phyloP scores from a whole-genome alignment of 768 basidiomycete genomes.

The Naganishia antarctica region DNA sequence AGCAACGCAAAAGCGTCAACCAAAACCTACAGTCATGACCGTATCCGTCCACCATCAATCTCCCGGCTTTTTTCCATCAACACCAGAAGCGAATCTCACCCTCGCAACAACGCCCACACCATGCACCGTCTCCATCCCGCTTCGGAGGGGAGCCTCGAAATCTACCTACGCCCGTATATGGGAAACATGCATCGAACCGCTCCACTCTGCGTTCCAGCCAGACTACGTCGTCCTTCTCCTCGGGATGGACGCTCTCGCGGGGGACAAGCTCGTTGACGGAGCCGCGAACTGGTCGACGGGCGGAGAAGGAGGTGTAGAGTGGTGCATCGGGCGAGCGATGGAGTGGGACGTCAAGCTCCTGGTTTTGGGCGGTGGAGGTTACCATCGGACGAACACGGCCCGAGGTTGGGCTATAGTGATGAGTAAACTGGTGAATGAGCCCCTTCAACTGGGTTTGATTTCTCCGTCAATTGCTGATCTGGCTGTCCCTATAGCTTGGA shows the following conservation, averaged over 20 bases:
- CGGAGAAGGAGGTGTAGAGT: constrained; percentile 61
- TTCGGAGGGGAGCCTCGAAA: constrained; percentile 65
- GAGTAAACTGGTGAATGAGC: constrained; percentile 60
- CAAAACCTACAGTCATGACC: constrained; percentile 54
- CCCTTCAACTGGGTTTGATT: background rate
- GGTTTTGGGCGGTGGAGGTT: constrained; percentile 61
- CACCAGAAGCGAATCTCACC: constrained; percentile 38
- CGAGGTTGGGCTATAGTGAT: constrained; percentile 82
- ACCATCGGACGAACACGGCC: constrained; percentile 74
- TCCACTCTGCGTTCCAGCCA: constrained; percentile 63
- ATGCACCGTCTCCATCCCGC: constrained; percentile 70
- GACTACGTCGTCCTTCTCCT: constrained; percentile 79
- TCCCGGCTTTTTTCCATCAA: constrained; percentile 73
- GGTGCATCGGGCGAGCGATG: constrained; percentile 50
- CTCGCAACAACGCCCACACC: constrained; percentile 56
- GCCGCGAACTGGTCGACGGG: constrained; percentile 61
- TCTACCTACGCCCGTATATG: constrained; percentile 64
- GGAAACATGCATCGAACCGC: constrained; percentile 57
- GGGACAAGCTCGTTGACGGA: constrained; percentile 70
- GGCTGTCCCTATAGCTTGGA: constrained; percentile 54
- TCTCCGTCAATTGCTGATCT: background rate
- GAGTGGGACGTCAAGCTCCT: constrained; percentile 37
- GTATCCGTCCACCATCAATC: constrained; percentile 78
- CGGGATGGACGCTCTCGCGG: constrained; percentile 79
- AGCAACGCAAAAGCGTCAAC: background rate